phyloP scores from a whole-genome alignment of 768 basidiomycete genomes.

The Lentinula detonsa region DNA sequence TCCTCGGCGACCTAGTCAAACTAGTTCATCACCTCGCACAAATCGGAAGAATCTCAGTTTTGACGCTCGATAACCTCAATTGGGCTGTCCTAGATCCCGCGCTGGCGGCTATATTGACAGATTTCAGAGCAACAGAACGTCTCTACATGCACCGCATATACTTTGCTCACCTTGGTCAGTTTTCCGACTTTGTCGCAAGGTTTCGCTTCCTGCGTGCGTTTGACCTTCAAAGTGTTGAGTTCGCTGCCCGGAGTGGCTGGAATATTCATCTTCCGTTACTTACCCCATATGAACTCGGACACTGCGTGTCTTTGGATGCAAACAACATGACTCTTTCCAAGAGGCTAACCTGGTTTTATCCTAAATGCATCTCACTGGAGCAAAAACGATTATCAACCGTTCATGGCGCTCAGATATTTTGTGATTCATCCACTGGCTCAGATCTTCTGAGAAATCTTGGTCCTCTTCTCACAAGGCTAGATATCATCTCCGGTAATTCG shows the following conservation, averaged over 20 bases:
- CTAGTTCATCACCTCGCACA: conserved; percentile 6
- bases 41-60: neutral
- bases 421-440: conserved; percentile 3
- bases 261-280: too few species aligned
- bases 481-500: conserved; percentile 5
- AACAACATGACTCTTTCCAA: neutral
- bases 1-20: conserved; percentile 8
- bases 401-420: neutral
- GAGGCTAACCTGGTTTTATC: conserved; percentile 1
- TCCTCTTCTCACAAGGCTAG: conserved; percentile 6
- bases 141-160: neutral
- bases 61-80: conserved; percentile 1
- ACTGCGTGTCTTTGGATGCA: neutral
- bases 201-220: neutral
- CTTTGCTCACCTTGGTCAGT: neutral
- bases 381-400: neutral
- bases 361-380: neutral
- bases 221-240: neutral
- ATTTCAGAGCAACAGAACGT: neutral
- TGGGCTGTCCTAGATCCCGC: conserved; percentile 6
- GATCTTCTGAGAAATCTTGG: conserved; percentile 7
- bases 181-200: conserved; percentile 5
- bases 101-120: neutral
- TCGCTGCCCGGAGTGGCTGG: neutral
- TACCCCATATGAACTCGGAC: neutral